A percentile compares a stretch with the other conserved stretches of the same genome.
Conservation (phyloP, 345 rosid species). For the Eucalyptus rudis region DNA sequence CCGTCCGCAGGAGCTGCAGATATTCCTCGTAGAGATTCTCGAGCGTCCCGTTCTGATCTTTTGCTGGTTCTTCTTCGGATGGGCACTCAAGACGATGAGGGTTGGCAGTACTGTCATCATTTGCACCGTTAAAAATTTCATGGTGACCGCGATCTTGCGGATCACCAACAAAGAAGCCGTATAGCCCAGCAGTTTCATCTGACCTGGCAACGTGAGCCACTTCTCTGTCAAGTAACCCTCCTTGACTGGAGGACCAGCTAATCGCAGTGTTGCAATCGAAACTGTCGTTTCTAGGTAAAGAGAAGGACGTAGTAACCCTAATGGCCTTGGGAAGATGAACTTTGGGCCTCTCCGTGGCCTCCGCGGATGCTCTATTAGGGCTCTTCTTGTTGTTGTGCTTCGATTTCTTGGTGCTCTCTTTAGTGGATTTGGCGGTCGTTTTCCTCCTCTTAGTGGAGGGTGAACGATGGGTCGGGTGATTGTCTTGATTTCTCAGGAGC, state of each 20-base stretch:
- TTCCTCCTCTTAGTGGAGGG: background rate
- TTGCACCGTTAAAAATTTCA: background rate
- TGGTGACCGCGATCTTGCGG: background rate
- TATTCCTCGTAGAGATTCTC: slow-evolving; percentile 35
- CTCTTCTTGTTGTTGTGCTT: background rate
- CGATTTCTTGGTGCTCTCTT: background rate
- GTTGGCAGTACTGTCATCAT: background rate
- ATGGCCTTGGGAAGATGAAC: slow-evolving; percentile 31
- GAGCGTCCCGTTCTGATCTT: background rate
- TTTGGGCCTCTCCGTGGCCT: slow-evolving; percentile 1
- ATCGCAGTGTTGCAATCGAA: background rate
- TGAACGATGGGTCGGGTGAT: background rate
- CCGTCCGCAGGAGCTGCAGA: slow-evolving; percentile 18
- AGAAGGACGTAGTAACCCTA: slow-evolving; percentile 6
- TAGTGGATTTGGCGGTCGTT: background rate
- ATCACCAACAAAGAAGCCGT: background rate
- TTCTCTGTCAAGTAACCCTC: background rate
- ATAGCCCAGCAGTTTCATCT: background rate
- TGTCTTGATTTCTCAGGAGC: slow-evolving; percentile 11
- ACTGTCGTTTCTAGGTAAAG: background rate
- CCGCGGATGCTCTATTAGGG: background rate
- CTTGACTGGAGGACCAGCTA: background rate
- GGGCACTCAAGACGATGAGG: background rate
- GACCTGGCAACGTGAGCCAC: background rate
- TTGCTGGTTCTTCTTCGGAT: background rate